Evolutionary conservation across 345 rosid genomes (phyloP).

Genomic region (Anastatica hierochuntica): DNA sequence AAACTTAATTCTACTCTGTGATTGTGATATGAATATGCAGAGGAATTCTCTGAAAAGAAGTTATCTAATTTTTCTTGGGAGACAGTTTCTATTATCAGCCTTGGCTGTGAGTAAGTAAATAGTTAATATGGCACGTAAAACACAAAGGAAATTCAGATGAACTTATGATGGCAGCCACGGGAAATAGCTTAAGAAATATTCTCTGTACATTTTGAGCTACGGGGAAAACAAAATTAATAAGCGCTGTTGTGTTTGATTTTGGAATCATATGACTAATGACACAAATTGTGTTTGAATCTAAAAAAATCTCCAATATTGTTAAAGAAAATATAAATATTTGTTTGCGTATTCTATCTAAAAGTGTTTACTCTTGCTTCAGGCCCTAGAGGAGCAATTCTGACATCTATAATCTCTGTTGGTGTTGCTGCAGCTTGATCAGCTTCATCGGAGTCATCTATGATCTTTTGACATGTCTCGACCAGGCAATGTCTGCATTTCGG

Average conservation of each 20-base stretch:
- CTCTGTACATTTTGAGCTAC: slow-evolving; percentile 12
- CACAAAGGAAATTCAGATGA: slow-evolving; percentile 1
- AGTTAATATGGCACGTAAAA: not conserved
- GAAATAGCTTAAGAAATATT: not conserved
- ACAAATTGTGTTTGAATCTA: slow-evolving; percentile 1
- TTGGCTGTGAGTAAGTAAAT: no score
- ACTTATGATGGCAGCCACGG: slow-evolving; percentile 2
- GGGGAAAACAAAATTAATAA: not conserved
- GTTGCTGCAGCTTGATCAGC: slow-evolving; percentile 13
- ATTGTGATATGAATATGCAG: slow-evolving; percentile 12
- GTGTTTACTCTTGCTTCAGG: slow-evolving; percentile 28
- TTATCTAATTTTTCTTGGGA: not conserved
- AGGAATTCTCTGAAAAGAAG: slow-evolving; percentile 13
- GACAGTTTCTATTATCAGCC: no score
- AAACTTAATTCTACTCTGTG: not conserved
- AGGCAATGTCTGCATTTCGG: slow-evolving; percentile 55
- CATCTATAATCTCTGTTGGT: slow-evolving; percentile 14
- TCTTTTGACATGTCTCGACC: slow-evolving; percentile 31
- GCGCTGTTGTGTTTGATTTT: not conserved
- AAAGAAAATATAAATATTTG: not conserved
- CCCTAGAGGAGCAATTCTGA: slow-evolving; percentile 28
- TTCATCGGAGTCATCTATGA: slow-evolving; percentile 16
- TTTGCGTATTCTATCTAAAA: slow-evolving; percentile 14
- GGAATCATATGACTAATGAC: slow-evolving; percentile 3
- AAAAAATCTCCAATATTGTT: not conserved